Evolutionary conservation across 2,329 filamentous ascomycete species (phyloP), one percentile per base, ranked within the genome.

Genomic region (Colletotrichum kahawae): DNA sequence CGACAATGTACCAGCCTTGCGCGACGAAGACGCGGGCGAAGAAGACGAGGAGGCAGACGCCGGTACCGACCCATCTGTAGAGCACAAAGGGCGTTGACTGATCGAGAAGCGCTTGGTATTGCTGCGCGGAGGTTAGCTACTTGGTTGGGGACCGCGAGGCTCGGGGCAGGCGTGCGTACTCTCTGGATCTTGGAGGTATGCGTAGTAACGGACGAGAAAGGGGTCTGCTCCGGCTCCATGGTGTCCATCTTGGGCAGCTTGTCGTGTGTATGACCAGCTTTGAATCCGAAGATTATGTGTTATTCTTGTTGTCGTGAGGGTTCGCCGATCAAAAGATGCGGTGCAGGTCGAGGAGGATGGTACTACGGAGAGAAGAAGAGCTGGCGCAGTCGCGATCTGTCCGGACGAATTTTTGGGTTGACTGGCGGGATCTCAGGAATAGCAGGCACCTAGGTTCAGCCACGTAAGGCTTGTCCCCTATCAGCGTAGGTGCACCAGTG

Each of bases 1-100:
- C 96, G 81, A 99, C 97, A 79, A 99, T 98, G 84, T 99, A 99
- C 97, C 97, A 99, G 86, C 97, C 97, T 88, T 98, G 95, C 75
- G 95, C 95, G 66, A 98, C 78, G 78, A 99, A 89, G 84, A 99
- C 97, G 83, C 97, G 93, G 79, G 97, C 83, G 83, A 95, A 96
- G 89, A 99, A 99, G 80, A 95, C 77, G 77, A 95, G 71, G 75
- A 98, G 92, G 71, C 94, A 89, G 54, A 91, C 88, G 67, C 86
- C 94, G n/a, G 96, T 98, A 84, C 93, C 93, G 77, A 94, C 83
- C 97, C 97, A 99, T 89, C 97, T 91, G 87, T 98, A 98, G 74
- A 93, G 88, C 70, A 95, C 93, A 85, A 92, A 97, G 16, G 97
- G 97, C 12, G 96, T 98, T 67, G 94, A 96, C 86, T 95, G 94